Percentiles rank a stretch among this genome's conserved stretches.
Conservation (phyloP, 176 grass and related monocot species). For the Avena eriantha region DNA sequence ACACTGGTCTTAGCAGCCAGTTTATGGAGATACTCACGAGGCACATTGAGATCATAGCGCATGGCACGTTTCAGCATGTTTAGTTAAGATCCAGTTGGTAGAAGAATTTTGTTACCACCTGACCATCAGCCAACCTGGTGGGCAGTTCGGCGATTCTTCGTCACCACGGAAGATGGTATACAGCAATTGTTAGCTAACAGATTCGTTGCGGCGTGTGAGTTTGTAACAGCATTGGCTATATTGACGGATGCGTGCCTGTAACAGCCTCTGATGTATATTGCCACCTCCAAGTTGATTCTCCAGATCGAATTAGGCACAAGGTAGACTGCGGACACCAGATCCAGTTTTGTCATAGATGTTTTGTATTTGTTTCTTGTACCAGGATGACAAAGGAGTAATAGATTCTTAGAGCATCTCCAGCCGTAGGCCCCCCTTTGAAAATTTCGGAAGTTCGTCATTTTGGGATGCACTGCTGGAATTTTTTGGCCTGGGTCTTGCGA, state of each 20-base stretch:
- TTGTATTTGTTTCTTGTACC: neutral
- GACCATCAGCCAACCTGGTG: neutral
- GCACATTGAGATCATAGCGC: slow-evolving; percentile 62
- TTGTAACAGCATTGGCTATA: slow-evolving; percentile 43
- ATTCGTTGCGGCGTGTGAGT: slow-evolving; percentile 43
- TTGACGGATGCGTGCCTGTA: slow-evolving; percentile 35
- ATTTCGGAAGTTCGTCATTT: too few species aligned
- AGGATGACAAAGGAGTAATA: neutral
- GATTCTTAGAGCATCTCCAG: too few species aligned
- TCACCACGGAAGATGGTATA: slow-evolving; percentile 35
- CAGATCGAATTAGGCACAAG: slow-evolving; percentile 10
- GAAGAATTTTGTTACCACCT: slow-evolving; percentile 30
- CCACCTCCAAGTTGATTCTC: slow-evolving; percentile 40
- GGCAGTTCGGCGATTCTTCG: slow-evolving; percentile 20
- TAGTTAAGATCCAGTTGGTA: slow-evolving; percentile 20
- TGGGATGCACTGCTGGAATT: too few species aligned
- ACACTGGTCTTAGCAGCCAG: slow-evolving; percentile 76
- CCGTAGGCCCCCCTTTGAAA: too few species aligned
- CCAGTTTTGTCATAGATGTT: slow-evolving; percentile 35
- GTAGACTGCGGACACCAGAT: neutral
- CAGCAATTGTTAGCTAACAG: slow-evolving; percentile 43
- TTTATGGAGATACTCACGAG: slow-evolving; percentile 93
- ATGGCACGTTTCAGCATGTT: neutral
- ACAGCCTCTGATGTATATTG: slow-evolving; percentile 27
- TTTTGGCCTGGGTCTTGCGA: too few species aligned